A percentile compares a stretch with the other conserved stretches of the same genome.
Evolutionary conservation across 805 yeast genomes (phyloP).

Genomic region (Suhomyces tanzawaensis): DNA sequence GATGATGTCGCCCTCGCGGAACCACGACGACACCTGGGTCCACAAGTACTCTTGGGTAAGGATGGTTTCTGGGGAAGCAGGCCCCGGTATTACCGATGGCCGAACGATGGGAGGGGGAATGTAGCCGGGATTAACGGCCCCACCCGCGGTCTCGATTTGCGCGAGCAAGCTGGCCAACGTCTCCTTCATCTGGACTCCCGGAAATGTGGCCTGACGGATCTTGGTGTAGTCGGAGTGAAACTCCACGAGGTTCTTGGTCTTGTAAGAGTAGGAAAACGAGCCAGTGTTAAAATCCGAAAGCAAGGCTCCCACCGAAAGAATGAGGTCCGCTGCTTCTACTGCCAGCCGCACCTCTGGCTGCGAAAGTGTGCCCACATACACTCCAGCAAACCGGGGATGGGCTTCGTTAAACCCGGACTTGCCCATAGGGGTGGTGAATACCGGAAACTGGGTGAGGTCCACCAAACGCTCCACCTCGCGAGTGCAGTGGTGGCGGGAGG

Average conservation of each 20-base stretch:
- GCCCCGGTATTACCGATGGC: constrained; percentile 12
- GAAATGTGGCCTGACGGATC: constrained; percentile 28
- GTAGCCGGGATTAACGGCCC: constrained; percentile 15
- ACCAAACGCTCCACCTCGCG: constrained; percentile 24
- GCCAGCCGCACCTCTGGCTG: constrained; percentile 25
- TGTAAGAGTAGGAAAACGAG: constrained; percentile 30
- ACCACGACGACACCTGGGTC: constrained; percentile 27
- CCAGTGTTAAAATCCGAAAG: constrained; percentile 33
- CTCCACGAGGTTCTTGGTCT: constrained; percentile 31
- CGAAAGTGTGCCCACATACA: constrained; percentile 29
- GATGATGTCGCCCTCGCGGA: constrained; percentile 30
- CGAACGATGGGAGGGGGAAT: constrained; percentile 20
- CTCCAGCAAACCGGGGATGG: constrained; percentile 29
- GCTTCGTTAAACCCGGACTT: constrained; percentile 26
- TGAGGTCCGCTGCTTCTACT: constrained; percentile 27
- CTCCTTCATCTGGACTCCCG: constrained; percentile 32
- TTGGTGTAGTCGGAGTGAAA: constrained; percentile 34
- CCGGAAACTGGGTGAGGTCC: constrained; percentile 26
- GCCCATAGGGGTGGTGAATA: constrained; percentile 31
- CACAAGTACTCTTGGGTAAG: constrained; percentile 32
- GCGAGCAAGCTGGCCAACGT: constrained; percentile 20
- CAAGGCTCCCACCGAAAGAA: constrained; percentile 28
- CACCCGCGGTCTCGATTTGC: constrained; percentile 10
- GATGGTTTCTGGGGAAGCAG: constrained; percentile 10
- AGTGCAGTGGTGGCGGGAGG: constrained; percentile 26